Conservation (phyloP, 306 rosid species). For the Acacia crassicarpa region DNA sequence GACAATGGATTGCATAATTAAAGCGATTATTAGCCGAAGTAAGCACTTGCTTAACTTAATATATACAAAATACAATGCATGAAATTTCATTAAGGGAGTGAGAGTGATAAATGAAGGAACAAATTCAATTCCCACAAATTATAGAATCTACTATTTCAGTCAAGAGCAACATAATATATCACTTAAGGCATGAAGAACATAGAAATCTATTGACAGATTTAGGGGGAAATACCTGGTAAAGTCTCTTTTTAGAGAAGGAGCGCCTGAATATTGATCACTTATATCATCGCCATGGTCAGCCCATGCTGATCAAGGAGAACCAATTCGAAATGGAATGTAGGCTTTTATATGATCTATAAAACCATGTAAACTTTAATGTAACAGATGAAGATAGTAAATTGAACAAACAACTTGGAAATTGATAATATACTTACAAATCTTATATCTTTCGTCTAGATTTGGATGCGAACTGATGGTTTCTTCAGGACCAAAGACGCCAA, state of each 20-base stretch:
- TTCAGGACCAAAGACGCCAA: slow-evolving; percentile 78
- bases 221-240: slow-evolving; percentile 60
- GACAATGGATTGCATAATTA: slow-evolving; percentile 2
- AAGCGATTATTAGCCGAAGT: slow-evolving; percentile 12
- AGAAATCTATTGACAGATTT: slow-evolving; percentile 27
- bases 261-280: slow-evolving; percentile 84
- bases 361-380: slow-evolving; percentile 8
- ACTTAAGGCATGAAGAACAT: slow-evolving; percentile 5
- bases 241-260: slow-evolving; percentile 86
- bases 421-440: slow-evolving; percentile 52
- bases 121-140: neutral
- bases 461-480: slow-evolving; percentile 80
- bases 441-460: slow-evolving; percentile 68
- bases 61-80: neutral
- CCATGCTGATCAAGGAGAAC: slow-evolving; percentile 64
- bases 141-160: neutral
- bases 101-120: slow-evolving; percentile 2
- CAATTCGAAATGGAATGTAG: slow-evolving; percentile 17
- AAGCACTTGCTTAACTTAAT: neutral
- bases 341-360: slow-evolving; percentile 8
- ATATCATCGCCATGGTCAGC: slow-evolving; percentile 89
- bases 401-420: neutral
- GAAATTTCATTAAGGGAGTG: neutral
- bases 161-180: slow-evolving; percentile 1
- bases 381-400: slow-evolving; percentile 17